phyloP scores from a whole-genome alignment of 371 early-diverging fungal species.

The Lichtheimia corymbifera region DNA sequence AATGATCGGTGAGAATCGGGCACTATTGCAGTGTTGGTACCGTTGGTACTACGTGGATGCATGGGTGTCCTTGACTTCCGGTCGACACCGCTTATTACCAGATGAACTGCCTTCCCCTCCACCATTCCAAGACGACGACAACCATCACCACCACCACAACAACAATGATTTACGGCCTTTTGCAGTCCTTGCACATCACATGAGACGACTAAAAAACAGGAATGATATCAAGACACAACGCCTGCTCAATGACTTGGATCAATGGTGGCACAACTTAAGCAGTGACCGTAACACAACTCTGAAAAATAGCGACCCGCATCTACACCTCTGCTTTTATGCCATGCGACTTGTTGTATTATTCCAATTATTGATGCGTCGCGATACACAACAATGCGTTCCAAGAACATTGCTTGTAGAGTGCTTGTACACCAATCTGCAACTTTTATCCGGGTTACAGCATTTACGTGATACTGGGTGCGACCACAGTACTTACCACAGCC shows the following conservation, averaged over 20 bases:
- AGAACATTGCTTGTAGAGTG: too few species aligned
- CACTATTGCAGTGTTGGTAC: constrained; percentile 19
- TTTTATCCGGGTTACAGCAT: constrained; percentile 30
- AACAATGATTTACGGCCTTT: constrained; percentile 16
- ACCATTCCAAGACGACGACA: too few species aligned
- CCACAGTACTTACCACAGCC: constrained; percentile 48
- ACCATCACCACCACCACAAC: too few species aligned
- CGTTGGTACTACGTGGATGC: constrained; percentile 48
- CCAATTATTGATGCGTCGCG: constrained; percentile 22
- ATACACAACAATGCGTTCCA: too few species aligned
- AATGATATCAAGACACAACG: too few species aligned
- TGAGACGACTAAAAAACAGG: too few species aligned
- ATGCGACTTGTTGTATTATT: constrained; percentile 40
- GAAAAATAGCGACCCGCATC: constrained; percentile 19
- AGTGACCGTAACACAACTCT: too few species aligned
- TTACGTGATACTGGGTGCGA: constrained; percentile 35
- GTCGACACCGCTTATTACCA: constrained; percentile 30
- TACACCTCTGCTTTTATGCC: constrained; percentile 39
- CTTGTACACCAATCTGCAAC: constrained; percentile 31
- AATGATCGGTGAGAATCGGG: background rate
- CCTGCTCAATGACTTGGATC: too few species aligned
- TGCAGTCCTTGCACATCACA: constrained; percentile 25
- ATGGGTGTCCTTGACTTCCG: constrained; percentile 35
- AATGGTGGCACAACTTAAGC: too few species aligned
- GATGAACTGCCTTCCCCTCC: background rate